phyloP scores from a whole-genome alignment of 352 stramenopile species.

The Pelagophyceae sp. region DNA sequence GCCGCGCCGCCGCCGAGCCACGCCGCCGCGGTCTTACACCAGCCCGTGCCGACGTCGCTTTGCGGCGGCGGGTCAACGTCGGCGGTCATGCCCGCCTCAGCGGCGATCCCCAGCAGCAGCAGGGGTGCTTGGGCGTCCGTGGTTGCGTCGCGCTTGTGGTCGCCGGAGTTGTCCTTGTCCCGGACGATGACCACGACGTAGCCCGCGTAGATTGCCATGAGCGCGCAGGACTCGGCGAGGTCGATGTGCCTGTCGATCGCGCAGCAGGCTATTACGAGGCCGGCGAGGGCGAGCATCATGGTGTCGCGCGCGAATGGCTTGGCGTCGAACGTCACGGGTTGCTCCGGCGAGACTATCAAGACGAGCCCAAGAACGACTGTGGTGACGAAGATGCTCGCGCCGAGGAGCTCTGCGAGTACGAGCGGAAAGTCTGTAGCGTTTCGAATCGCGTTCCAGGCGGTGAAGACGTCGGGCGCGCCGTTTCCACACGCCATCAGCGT shows the following conservation, averaged over 20 bases:
- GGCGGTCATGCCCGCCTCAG: background rate
- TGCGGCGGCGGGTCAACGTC: background rate
- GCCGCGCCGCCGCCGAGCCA: background rate
- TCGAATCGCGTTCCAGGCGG: constrained; percentile 56
- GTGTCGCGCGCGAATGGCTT: background rate
- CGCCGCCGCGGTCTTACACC: background rate
- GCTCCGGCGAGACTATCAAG: constrained; percentile 32
- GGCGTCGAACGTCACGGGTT: background rate
- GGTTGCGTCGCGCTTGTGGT: background rate
- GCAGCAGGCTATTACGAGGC: background rate
- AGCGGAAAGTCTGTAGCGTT: constrained; percentile 37
- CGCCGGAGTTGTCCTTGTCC: background rate
- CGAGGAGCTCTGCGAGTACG: constrained; percentile 36
- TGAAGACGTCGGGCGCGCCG: constrained; percentile 75
- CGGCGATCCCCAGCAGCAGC: too few species aligned
- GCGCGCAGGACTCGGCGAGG: background rate
- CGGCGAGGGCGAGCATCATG: background rate
- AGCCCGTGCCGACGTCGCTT: too few species aligned
- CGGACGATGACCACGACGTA: constrained; percentile 3
- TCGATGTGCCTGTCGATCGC: background rate
- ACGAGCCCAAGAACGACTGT: constrained; percentile 64
- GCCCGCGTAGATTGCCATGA: background rate
- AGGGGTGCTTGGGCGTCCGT: too few species aligned
- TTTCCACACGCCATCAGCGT: constrained; percentile 81
- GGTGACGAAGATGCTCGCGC: constrained; percentile 60